Evolutionary conservation across 441 rosid genomes (phyloP).

Genomic region (Gossypium aridum): DNA sequence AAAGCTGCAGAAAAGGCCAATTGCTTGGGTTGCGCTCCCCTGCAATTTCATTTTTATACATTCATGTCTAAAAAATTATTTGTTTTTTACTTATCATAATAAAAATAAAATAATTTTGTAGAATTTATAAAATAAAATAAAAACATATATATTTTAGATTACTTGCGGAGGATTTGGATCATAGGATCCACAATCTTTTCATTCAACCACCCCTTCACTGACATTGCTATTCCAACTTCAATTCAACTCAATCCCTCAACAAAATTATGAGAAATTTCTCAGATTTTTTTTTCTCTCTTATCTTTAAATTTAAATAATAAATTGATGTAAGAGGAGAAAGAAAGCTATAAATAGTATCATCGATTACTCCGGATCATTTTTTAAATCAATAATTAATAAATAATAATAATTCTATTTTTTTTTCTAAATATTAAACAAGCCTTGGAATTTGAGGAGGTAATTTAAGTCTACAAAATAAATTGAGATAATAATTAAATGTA

Average conservation of each 20-base stretch:
- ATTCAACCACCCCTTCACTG: constrained; percentile 45
- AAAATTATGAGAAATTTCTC: not conserved
- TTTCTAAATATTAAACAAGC: not conserved
- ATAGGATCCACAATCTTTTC: constrained; percentile 70
- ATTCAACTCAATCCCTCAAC: not conserved
- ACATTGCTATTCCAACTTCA: constrained; percentile 16
- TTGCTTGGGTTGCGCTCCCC: constrained; percentile 88
- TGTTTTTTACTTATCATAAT: not conserved
- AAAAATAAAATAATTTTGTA: not conserved
- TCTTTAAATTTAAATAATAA: not conserved
- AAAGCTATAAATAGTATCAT: not conserved
- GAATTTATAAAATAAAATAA: not conserved
- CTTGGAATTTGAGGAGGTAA: not conserved
- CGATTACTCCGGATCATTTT: not conserved
- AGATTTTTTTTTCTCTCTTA: not conserved
- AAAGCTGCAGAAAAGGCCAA: constrained; percentile 83
- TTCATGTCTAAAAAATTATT: not conserved
- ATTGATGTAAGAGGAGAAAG: not conserved
- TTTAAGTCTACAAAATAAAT: too few species aligned
- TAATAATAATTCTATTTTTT: too few species aligned
- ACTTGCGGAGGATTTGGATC: constrained; percentile 74
- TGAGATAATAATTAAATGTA: not conserved
- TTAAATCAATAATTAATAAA: not conserved
- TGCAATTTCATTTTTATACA: constrained; percentile 6
- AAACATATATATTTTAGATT: not conserved